A percentile compares a stretch with the other conserved stretches of the same genome.
Conservation (phyloP, 305 asterid genomes). For the Ilex paraguariensis region DNA sequence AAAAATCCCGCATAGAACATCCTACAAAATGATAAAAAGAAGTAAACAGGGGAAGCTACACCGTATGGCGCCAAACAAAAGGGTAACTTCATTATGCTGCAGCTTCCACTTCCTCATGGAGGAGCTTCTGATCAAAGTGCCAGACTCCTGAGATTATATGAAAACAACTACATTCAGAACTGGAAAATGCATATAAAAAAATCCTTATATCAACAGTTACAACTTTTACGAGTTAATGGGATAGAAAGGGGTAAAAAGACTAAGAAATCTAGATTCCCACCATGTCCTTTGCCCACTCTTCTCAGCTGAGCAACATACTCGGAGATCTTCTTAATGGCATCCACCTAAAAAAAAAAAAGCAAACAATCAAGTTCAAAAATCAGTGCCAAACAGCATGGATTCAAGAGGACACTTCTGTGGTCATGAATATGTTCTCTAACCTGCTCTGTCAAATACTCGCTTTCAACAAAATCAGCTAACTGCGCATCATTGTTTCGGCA, state of each 20-base stretch:
- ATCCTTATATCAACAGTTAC: neutral
- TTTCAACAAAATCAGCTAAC: conserved; percentile 71
- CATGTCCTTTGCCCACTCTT: conserved; percentile 91
- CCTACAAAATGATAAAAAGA: neutral
- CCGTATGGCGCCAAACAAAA: neutral
- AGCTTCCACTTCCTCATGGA: conserved; percentile 34
- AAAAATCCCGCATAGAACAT: neutral
- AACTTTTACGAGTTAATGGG: too few relatives aligned
- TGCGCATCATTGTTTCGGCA: conserved; percentile 55
- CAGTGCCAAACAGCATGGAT: too few relatives aligned
- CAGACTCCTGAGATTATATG: conserved; percentile 51
- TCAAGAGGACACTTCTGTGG: neutral
- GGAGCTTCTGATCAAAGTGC: conserved; percentile 80
- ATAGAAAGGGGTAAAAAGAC: too few relatives aligned
- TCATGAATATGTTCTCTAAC: conserved; percentile 18
- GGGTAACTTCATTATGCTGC: conserved; percentile 20
- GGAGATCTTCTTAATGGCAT: conserved; percentile 64
- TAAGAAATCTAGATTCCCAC: conserved; percentile 22
- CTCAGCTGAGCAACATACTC: conserved; percentile 81
- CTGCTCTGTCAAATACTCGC: conserved; percentile 74
- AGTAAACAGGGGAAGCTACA: too few relatives aligned
- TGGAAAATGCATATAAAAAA: neutral
- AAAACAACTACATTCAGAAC: conserved; percentile 5
- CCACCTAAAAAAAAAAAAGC: conserved; percentile 29
- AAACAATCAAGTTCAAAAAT: neutral